A percentile compares a stretch with the other conserved stretches of the same genome.
Conservation (phyloP, 208 protist species). For the Wallacemonas rigidus region DNA sequence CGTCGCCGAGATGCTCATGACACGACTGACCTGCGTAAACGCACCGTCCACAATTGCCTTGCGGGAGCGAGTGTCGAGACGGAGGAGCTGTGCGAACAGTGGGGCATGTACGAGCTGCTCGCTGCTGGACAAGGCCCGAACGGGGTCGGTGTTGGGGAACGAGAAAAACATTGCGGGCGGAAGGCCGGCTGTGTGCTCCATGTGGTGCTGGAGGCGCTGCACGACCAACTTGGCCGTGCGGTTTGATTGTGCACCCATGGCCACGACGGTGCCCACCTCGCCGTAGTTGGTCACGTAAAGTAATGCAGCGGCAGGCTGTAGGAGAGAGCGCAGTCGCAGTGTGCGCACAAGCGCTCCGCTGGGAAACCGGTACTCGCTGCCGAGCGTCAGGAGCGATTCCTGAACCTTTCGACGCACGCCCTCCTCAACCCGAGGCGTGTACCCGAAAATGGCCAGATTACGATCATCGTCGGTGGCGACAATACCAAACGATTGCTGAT, state of each 20-base stretch:
- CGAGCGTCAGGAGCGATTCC: conserved; percentile 70
- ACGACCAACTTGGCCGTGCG: conserved; percentile 67
- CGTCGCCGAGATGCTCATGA: conserved; percentile 61
- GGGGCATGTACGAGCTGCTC: conserved; percentile 68
- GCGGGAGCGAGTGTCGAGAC: conserved; percentile 57
- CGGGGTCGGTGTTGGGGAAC: conserved; percentile 58
- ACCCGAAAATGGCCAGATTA: conserved; percentile 74
- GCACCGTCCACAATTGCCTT: conserved; percentile 62
- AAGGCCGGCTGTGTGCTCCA: conserved; percentile 67
- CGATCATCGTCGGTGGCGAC: conserved; percentile 70
- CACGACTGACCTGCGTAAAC: conserved; percentile 74
- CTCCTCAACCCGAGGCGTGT: conserved; percentile 67
- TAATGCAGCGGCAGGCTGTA: conserved; percentile 24
- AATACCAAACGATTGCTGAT: conserved; percentile 70
- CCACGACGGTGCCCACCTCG: conserved; percentile 78
- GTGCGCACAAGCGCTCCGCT: conserved; percentile 62
- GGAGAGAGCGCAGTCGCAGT: conserved; percentile 55
- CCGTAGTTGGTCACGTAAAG: conserved; percentile 84
- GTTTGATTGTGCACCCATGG: conserved; percentile 73
- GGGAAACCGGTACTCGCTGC: conserved; percentile 77
- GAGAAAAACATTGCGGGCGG: conserved; percentile 79
- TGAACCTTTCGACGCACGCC: conserved; percentile 37
- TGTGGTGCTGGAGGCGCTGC: conserved; percentile 61
- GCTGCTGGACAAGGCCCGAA: conserved; percentile 46
- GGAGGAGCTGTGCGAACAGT: conserved; percentile 55